These are phyloP conservation scores for Persicaria tinctoria DNA, from an alignment of 148 eudicot species.

Conservation along the genomic window DNA sequence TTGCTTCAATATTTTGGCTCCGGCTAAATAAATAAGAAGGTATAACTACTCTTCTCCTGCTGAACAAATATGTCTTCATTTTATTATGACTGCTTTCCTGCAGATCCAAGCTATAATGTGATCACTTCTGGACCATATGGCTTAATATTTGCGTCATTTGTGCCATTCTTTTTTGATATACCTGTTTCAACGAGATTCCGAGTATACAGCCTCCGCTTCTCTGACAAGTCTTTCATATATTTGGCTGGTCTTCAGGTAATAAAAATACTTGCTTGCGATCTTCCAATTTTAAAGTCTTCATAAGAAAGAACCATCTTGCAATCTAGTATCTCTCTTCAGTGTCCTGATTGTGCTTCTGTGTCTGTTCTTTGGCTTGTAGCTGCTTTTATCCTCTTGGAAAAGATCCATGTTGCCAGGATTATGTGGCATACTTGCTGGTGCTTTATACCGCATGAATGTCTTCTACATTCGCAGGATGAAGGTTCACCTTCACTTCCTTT, in stretches of 20 bases:
- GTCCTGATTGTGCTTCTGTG: background rate
- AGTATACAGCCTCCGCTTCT: constrained; percentile 58
- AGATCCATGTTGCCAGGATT: constrained; percentile 78
- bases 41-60: background rate
- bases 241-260: constrained; percentile 98
- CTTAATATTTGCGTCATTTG: constrained; percentile 82
- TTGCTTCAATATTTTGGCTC: background rate
- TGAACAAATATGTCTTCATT: background rate
- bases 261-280: background rate
- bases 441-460: constrained; percentile 66
- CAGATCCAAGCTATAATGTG: constrained; percentile 60
- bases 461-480: constrained; percentile 66
- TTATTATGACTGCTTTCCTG: constrained; percentile 13
- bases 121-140: constrained; percentile 95
- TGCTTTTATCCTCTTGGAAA: constrained; percentile 91
- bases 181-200: constrained; percentile 88
- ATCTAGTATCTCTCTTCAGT: background rate
- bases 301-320: background rate
- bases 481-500: constrained; percentile 31
- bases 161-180: constrained; percentile 87
- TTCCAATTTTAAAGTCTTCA: background rate
- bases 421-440: constrained; percentile 86
- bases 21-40: background rate
- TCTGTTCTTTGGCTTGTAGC: constrained; percentile 40
- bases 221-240: constrained; percentile 94